Evolutionary conservation across 805 yeast genomes (phyloP).

Genomic region (Groenewaldozyma salmanticensis): DNA sequence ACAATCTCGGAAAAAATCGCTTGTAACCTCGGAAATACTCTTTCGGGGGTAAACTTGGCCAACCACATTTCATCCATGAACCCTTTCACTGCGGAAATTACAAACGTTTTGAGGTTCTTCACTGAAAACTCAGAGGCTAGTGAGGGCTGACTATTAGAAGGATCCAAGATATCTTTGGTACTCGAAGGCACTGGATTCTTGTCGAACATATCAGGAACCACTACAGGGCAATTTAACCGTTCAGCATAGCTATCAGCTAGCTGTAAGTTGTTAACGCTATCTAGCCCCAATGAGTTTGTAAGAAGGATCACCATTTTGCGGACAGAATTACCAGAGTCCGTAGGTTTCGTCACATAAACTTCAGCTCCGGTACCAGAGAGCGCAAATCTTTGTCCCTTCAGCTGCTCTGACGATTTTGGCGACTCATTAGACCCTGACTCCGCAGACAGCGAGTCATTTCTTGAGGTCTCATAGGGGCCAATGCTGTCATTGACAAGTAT

Average conservation of each 20-base stretch:
- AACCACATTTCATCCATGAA: constrained; percentile 29
- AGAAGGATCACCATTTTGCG: constrained; percentile 17
- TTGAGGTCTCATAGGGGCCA: no score
- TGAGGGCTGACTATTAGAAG: background rate
- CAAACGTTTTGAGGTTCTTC: constrained; percentile 18
- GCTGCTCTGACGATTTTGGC: background rate
- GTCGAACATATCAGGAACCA: constrained; percentile 28
- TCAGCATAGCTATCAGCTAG: constrained; percentile 24
- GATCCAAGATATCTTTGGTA: constrained; percentile 10
- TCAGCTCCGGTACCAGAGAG: constrained; percentile 16
- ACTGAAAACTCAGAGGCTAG: constrained; percentile 5
- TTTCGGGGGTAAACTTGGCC: constrained; percentile 26
- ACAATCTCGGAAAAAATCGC: constrained; percentile 22
- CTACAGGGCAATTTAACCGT: constrained; percentile 20
- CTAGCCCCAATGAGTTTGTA: constrained; percentile 26
- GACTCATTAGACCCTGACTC: background rate
- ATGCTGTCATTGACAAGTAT: no score
- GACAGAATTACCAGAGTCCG: constrained; percentile 6
- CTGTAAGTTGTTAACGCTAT: constrained; percentile 20
- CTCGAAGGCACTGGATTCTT: constrained; percentile 22
- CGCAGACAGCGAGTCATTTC: no score
- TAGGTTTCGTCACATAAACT: constrained; percentile 13
- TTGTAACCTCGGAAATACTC: constrained; percentile 20
- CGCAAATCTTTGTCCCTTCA: constrained; percentile 17
- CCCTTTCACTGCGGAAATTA: constrained; percentile 22